Evolutionary conservation across 345 rosid species (phyloP), one percentile per base, ranked within the genome.

Genomic region (Lepidium didymum): DNA sequence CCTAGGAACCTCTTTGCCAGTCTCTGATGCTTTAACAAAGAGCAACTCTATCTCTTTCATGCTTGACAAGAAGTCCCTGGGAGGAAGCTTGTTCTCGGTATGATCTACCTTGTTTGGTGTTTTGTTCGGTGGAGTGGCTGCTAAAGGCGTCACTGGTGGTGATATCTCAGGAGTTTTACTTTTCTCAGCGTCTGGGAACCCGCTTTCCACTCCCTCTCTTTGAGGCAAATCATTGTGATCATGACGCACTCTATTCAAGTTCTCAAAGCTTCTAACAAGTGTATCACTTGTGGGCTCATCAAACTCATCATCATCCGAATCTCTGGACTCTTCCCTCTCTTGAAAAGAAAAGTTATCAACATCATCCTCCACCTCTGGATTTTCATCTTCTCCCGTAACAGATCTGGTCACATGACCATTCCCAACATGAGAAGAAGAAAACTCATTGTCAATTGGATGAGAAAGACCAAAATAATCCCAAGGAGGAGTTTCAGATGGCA

Each of bases 1-100:
- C 81, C 93, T 85, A 37, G 96, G 99, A 77, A 91, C 93, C 76
- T 94, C 97, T 81, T 82, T 86, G 11, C 99, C 99, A 51, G 91
- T 83, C 54, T 87, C 96, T 1, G 97, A 94, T 67, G 96, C 99
- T 85, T 81, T 86, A 51, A 84, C 56, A 73, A 94, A 94, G 45
- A 85, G 93, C 72, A 36, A 18, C 69, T 87, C 99, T 46, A 91
- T 86, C 57, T 91, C 96, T 70, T 82, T 91, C 77, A 94, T 83
- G 80, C 95, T 88, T 44, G 86, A 84, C 68, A 87, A 14, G 77
- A 94, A 89, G 75, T 94, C 96, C 78, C 86, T 87, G 6, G 89
- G 79, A 56, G 88, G 34, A 80, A 82, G 73, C 73, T 80, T 84
- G 78, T 75, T 86, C 78, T 75, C 87, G 40, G 63, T 23, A 58